Evolutionary conservation across 441 rosid genomes (phyloP).

Genomic region (Gossypium aridum): DNA sequence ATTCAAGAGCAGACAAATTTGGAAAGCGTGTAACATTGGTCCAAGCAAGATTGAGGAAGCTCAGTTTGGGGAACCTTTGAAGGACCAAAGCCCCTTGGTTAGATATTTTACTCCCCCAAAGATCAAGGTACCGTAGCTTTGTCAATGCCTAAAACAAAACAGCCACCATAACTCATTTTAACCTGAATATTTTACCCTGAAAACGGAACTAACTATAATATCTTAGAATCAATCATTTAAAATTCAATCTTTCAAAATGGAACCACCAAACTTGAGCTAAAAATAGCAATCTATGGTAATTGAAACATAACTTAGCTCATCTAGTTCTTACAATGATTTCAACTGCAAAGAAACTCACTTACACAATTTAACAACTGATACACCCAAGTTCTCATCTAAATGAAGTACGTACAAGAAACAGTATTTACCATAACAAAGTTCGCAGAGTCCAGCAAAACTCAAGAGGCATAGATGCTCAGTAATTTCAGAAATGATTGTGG

Average conservation of each 20-base stretch:
- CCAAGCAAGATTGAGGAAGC: constrained; percentile 80
- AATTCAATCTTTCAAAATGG: neutral
- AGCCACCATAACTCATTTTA: neutral
- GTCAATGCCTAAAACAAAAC: constrained; percentile 45
- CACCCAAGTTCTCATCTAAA: neutral
- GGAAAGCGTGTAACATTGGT: constrained; percentile 62
- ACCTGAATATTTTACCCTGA: neutral
- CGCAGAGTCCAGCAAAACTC: neutral
- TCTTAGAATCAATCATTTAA: neutral
- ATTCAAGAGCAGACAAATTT: constrained; percentile 52
- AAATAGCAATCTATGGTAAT: neutral
- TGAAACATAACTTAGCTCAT: neutral
- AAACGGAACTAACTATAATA: neutral
- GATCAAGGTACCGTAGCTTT: constrained; percentile 75
- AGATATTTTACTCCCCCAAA: constrained; percentile 85
- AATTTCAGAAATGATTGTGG: neutral
- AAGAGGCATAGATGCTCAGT: neutral
- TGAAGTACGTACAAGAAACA: neutral
- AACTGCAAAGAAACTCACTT: neutral
- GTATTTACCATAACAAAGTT: neutral
- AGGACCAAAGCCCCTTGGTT: constrained; percentile 51
- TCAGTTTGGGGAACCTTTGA: constrained; percentile 49
- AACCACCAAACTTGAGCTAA: neutral
- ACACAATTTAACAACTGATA: neutral
- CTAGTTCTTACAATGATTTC: neutral